Evolutionary conservation across 1,139 yeast species (phyloP).

Genomic region (Nematodospora anomalae): DNA sequence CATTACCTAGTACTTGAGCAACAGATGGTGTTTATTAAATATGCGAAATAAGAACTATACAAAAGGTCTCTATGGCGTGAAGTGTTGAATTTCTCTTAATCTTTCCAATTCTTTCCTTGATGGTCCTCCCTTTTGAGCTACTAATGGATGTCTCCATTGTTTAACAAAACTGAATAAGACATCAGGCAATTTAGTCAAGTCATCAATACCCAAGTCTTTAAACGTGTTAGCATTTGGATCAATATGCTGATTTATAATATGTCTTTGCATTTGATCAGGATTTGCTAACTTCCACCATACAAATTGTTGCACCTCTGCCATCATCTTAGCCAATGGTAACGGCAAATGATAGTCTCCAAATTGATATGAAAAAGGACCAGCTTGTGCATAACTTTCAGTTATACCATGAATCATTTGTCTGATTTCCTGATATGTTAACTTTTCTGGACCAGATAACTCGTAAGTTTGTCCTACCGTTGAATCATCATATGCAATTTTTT

Average conservation of each 20-base stretch:
- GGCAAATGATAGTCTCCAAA: slow-evolving; percentile 35
- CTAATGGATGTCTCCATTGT: slow-evolving; percentile 55
- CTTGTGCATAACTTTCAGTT: slow-evolving; percentile 57
- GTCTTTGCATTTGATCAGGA: slow-evolving; percentile 78
- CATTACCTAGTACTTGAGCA: too few relatives aligned
- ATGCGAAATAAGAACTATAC: slow-evolving; percentile 5
- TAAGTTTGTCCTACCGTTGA: slow-evolving; percentile 73
- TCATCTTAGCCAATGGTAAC: slow-evolving; percentile 44
- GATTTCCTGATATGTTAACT: slow-evolving; percentile 61
- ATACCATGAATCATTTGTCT: slow-evolving; percentile 70
- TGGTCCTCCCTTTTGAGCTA: slow-evolving; percentile 48
- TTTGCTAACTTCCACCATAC: slow-evolving; percentile 71
- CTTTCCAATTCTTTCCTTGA: slow-evolving; percentile 42
- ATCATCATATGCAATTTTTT: slow-evolving; percentile 79
- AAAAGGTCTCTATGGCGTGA: slow-evolving; percentile 22
- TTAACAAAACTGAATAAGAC: slow-evolving; percentile 65
- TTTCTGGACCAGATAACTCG: slow-evolving; percentile 76
- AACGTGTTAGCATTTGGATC: slow-evolving; percentile 66
- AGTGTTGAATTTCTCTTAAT: slow-evolving; percentile 50
- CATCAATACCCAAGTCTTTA: slow-evolving; percentile 67
- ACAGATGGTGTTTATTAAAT: slow-evolving; percentile 3
- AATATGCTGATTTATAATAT: slow-evolving; percentile 64
- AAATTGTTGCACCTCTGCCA: slow-evolving; percentile 49
- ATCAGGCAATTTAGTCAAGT: slow-evolving; percentile 67
- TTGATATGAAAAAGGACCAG: slow-evolving; percentile 47